These are phyloP conservation scores for Bothriochloa decipiens DNA, from an alignment of 176 grass and related monocot genomes.

Conservation along the genomic window DNA sequence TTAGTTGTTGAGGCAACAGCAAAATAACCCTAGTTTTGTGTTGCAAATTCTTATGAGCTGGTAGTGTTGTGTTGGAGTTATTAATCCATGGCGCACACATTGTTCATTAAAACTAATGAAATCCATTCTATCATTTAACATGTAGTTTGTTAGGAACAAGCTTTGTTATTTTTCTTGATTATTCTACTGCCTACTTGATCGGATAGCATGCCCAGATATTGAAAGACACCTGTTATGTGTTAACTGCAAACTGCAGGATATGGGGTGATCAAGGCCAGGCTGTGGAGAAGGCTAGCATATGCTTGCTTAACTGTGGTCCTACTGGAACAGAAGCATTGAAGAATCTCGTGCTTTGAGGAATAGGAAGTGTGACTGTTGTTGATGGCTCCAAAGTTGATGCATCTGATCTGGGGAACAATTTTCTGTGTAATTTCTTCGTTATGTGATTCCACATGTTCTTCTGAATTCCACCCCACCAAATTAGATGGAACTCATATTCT, in stretches of 20 bases:
- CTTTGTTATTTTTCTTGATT: background rate
- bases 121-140: background rate
- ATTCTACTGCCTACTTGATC: background rate
- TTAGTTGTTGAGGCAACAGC: background rate
- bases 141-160: background rate
- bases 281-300: slow-evolving; percentile 88
- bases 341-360: slow-evolving; percentile 88
- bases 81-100: background rate
- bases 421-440: slow-evolving; percentile 61
- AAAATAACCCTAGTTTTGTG: slow-evolving; percentile 5
- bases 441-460: background rate
- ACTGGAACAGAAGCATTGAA: slow-evolving; percentile 87
- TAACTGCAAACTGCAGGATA: slow-evolving; percentile 45
- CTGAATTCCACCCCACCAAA: background rate
- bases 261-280: slow-evolving; percentile 92
- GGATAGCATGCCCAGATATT: slow-evolving; percentile 3
- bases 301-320: slow-evolving; percentile 89
- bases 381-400: slow-evolving; percentile 84
- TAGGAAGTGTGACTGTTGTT: slow-evolving; percentile 77
- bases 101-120: background rate
- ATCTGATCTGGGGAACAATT: slow-evolving; percentile 89
- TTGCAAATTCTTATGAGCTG: background rate
- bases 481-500: slow-evolving; percentile 29
- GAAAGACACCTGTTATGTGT: background rate
- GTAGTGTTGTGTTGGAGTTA: background rate